Base-by-base conservation (phyloP, 129 eudicot genomes). In the Lonicera japonica region DNA sequence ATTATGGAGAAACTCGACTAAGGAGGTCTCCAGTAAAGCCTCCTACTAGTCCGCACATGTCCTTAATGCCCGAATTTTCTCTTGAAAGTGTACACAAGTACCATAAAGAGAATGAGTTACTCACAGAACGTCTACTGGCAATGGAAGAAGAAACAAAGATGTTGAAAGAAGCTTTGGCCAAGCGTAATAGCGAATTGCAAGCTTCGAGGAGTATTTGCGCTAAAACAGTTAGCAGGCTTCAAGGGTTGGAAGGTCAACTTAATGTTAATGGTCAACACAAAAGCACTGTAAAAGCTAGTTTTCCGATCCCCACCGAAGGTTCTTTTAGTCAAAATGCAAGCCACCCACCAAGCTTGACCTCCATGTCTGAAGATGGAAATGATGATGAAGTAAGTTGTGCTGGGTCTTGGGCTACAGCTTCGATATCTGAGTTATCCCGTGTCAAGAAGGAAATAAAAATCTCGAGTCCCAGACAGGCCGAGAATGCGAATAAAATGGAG, bases 281-380 rank as follows among this genome's bases (percentile, higher is more conserved):
- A 68, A 71, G 74, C 60, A 58, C 79, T 21, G 60, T 53, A 15
- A 70, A 63, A 54, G 41, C 79, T 40, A 63, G 36, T 12, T 9
- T 40, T 51, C 72, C 36, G 47, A 54, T 64, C 24, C 72, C 74
- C 19, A 25, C 24, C 25, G 82, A 75, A 46, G 76, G 83, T 65
- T 68, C 72, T 24, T 67, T 58, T 15, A 74, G 82, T 72, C 88
- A 43, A 23, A 64, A 63, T 21, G 71, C 80, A 52, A 73, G 82
- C 68, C 55, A 70, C 63, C 76, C 85, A 23, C 82, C 77, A 25
- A 92, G 96, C 62, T 74, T 87, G 60, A 75, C 88, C 21, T 84
- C 96, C 16, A 65, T 80, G 67, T 84, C 98, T 51, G 98, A 87
- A 84, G 96, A 87, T 65, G 85, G 82, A 64, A 79, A 83, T 45